A percentile compares a stretch with the other conserved stretches of the same genome.
phyloP scores from a whole-genome alignment of 208 protist genomes.

The Wallacemonas sp. region DNA sequence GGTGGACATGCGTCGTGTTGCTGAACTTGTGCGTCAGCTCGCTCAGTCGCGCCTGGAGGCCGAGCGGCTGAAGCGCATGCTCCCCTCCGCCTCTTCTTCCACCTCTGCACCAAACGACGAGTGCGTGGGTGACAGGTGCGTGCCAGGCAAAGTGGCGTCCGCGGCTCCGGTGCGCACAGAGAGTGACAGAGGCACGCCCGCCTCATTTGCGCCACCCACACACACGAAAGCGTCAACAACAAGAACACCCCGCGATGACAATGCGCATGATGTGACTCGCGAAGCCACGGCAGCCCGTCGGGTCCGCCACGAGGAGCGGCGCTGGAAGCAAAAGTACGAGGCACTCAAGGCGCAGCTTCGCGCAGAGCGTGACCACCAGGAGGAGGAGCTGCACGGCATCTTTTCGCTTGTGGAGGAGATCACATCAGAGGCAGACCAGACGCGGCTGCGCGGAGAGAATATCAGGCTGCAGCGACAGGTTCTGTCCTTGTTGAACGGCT shows the following conservation, averaged over 20 bases:
- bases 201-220: no score
- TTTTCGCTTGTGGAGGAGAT: conserved; percentile 14
- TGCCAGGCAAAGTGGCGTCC: neutral
- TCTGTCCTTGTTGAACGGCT: conserved; percentile 1
- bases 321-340: conserved; percentile 18
- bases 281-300: neutral
- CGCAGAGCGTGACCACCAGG: conserved; percentile 8
- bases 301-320: neutral
- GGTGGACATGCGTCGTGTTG: conserved; percentile 47
- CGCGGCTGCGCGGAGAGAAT: conserved; percentile 17
- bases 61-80: conserved; percentile 31
- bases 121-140: neutral
- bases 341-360: conserved; percentile 8
- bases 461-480: conserved; percentile 16
- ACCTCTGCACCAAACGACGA: neutral
- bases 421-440: conserved; percentile 10
- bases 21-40: conserved; percentile 68
- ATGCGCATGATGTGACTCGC: neutral
- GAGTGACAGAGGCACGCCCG: no score
- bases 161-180: neutral
- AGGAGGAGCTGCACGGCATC: conserved; percentile 20
- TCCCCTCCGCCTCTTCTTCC: neutral
- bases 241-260: conserved; percentile 9
- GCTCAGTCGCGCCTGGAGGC: conserved; percentile 57
- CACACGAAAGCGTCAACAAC: neutral